Evolutionary conservation across 1,284 basidiomycete genomes (phyloP), one percentile per base, ranked within the genome.

Genomic region (Cryptococcus sp.): DNA sequence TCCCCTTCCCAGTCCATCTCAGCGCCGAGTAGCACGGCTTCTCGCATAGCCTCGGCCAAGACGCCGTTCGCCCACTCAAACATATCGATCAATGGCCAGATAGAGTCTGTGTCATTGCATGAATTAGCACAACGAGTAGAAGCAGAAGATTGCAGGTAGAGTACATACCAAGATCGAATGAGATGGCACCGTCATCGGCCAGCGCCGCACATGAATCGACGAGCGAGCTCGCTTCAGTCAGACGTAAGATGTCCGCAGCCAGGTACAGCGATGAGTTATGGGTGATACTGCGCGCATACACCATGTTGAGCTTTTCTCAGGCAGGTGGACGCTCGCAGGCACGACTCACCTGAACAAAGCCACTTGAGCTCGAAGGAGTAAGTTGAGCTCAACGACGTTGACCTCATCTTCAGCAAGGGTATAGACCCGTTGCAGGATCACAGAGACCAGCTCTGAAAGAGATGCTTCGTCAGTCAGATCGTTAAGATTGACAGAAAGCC

Each of bases 1-100:
- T 39, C 46, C 15, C 27, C 47, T 19, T 52, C 20, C 71, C 71
- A 73, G 27, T 72, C 67, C 16, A 58, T 35, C n/a, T 56, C 43
- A 1, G 63, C 70, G 15, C 57, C 49, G 45, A 67, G 61, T 10
- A 65, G 23, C 17, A 76, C 53, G 5, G 61, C 57, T 22, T 72
- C 67, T 7, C 70, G 62, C 61, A 73, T 64, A 20, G 65, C 52
- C n/a, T 22, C 27, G 3, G 64, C 60, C 0, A 76, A 52, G 23
- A 64, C 43, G 3, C 50, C 25, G 1, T 67, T 58, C 6, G 58
- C 58, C 70, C 71, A 76, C 57, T 76, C 74, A 16, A 70, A 58
- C n/a, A 73, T 58, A 16, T 59, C 60, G 20, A 73, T 62, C 17
- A 75, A 56, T 47, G 68, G 64, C 72, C 72, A 76, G 8, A 72